Conservation (phyloP, 371 early-diverging fungal genomes). For the Circinella umbellata region DNA sequence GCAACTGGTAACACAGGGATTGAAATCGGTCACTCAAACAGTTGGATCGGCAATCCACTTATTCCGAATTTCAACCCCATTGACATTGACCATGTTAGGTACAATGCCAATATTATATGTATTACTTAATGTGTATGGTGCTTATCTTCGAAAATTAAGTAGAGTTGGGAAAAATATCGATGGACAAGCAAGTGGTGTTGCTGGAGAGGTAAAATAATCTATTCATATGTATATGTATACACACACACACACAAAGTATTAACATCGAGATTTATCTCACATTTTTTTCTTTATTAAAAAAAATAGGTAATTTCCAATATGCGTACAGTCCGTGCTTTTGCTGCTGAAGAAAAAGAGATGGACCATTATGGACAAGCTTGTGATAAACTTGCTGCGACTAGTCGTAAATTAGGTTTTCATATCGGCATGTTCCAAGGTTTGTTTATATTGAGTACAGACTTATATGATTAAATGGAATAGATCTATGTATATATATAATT, state of each 20-base stretch:
- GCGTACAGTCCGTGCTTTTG: conserved; percentile 78
- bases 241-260: background rate
- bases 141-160: conserved; percentile 67
- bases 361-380: conserved; percentile 61
- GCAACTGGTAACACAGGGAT: conserved; percentile 69
- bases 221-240: background rate
- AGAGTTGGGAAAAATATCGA: conserved; percentile 59
- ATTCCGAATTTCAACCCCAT: conserved; percentile 64
- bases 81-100: conserved; percentile 65
- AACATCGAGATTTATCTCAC: background rate
- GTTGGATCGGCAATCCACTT: conserved; percentile 72
- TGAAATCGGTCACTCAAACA: conserved; percentile 73
- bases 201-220: conserved; percentile 59
- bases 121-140: conserved; percentile 72
- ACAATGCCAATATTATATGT: conserved; percentile 75
- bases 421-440: conserved; percentile 80
- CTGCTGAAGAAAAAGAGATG: conserved; percentile 71
- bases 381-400: conserved; percentile 42
- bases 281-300: background rate
- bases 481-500: background rate
- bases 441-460: too few relatives aligned
- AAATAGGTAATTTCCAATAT: conserved; percentile 66
- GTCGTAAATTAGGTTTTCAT: conserved; percentile 69
- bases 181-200: conserved; percentile 63
- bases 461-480: background rate